Conservation (phyloP, 805 yeast species). For the Zygosaccharomyces siamensis region DNA sequence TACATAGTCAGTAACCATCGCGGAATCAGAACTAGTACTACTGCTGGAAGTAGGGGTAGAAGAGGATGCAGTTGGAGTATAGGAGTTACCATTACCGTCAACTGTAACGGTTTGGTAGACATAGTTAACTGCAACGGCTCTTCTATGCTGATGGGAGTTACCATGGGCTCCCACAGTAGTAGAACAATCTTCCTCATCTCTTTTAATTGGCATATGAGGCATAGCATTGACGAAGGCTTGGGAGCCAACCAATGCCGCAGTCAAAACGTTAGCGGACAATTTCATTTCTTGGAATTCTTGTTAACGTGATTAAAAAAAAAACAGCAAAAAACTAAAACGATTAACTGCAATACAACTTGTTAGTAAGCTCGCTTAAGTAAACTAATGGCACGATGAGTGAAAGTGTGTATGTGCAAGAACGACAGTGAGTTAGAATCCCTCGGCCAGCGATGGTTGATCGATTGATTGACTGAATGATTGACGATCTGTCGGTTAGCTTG, state of each 20-base stretch:
- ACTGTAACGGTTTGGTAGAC: conserved; percentile 53
- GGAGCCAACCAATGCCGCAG: conserved; percentile 32
- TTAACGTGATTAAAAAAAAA: not conserved
- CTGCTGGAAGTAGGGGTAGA: conserved; percentile 27
- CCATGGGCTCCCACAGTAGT: conserved; percentile 29
- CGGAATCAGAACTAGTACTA: not conserved
- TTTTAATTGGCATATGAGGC: conserved; percentile 25
- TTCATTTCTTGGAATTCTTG: conserved; percentile 26
- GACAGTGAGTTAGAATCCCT: not conserved
- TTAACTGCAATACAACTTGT: not conserved
- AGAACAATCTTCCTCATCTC: conserved; percentile 27
- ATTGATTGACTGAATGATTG: not conserved
- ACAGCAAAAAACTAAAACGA: not conserved
- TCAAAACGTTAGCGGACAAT: conserved; percentile 32
- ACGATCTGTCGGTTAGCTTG: not conserved
- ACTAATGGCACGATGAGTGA: not conserved
- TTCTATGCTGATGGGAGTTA: conserved; percentile 46
- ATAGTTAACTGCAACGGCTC: conserved; percentile 49
- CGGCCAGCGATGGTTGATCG: not conserved
- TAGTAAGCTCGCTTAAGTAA: not conserved
- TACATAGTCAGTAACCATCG: conserved; percentile 3
- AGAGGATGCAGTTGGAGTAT: conserved; percentile 31
- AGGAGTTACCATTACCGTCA: conserved; percentile 40
- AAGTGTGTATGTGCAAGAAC: not conserved
- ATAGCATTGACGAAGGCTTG: conserved; percentile 29